These are phyloP conservation scores for Coniochaeta ligniaria DNA, from an alignment of 2,329 filamentous ascomycete genomes.

Conservation along the genomic window DNA sequence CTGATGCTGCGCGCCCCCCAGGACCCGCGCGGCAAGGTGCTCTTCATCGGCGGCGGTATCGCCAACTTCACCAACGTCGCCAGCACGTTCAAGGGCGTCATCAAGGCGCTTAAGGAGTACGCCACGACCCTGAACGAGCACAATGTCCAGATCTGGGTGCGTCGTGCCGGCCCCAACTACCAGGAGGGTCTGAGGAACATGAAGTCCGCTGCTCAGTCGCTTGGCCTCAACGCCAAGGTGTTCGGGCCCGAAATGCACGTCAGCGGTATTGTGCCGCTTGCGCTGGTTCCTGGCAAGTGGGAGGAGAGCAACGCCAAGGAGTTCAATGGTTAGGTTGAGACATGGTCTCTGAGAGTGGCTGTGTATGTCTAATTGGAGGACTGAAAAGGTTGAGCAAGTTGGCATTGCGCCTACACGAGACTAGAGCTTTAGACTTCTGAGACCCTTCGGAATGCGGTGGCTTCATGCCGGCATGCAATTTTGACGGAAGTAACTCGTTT, in stretches of 20 bases:
- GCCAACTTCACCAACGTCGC: conserved; percentile 99
- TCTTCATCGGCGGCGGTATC: conserved; percentile 99
- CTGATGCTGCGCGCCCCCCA: conserved; percentile 90
- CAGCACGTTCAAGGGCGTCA: conserved; percentile 99
- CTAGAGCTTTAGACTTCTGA: neutral
- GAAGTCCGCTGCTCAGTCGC: conserved; percentile 90
- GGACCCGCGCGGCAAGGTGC: conserved; percentile 87
- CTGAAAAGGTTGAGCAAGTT: neutral
- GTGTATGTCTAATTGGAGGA: neutral
- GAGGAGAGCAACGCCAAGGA: conserved; percentile 55
- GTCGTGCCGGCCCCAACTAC: conserved; percentile 90
- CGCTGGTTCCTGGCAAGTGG: conserved; percentile 62
- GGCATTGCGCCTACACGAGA: neutral
- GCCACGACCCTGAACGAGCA: conserved; percentile 82
- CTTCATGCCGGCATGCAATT: neutral
- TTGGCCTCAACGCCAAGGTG: conserved; percentile 66
- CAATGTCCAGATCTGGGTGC: conserved; percentile 97
- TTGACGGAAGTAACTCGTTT: neutral
- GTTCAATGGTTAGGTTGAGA: conserved; percentile 43
- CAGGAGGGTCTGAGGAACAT: conserved; percentile 99
- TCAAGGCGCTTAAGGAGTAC: conserved; percentile 88
- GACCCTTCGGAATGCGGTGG: neutral
- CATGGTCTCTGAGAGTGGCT: neutral
- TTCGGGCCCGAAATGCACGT: conserved; percentile 86
- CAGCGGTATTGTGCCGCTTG: conserved; percentile 90